Base-by-base conservation (phyloP, 371 early-diverging fungal genomes). In the Rhizopus delemar region DNA sequence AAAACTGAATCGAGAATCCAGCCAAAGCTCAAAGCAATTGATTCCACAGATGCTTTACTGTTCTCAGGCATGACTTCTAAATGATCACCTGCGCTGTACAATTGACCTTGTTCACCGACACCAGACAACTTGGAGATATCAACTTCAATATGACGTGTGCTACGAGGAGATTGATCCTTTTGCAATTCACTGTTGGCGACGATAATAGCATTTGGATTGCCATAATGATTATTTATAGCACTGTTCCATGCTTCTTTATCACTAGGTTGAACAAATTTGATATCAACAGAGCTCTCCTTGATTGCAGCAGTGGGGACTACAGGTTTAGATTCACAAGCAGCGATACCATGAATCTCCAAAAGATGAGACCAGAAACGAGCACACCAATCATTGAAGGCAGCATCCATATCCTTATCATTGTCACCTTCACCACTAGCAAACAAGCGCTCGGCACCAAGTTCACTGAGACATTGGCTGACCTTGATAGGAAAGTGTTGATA, bases 11-110 rank as follows among this genome's bases (percentile, higher is more conserved):
- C 85, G 8, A 82, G 66, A 7, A 80, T 75, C 68, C 81, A 69
- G 22, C 80, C 77, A 46, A 81, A 72, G 16, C 59, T 68, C 38
- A 78, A 57, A 8, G 80, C 82, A 62, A 81, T 62, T 8, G 74
- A 62, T 34, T 81, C 75, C 0, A 82, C 82, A 7, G 67, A 16
- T 5, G 55, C 51, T 0, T 59, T 36, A 46, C 68, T 70, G 41
- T 84, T 81, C 39, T 74, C 70, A 8, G 85, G 82, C 60, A 73
- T 70, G 1, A 85, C 68, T 60, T 83, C 85, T 9, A 85, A 63
- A 56, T 85, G 85, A 52, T 85, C 85, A 59, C 83, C 85, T 9
- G 85, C 73, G 31, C 70, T 51, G 39, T 81, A 85, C 13, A 62
- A 45, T 13, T 54, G 32, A n/a, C 63, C 66, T 8, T 70, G 56